Conservation (phyloP, 345 rosid species). For the Citrus cavaleriei region DNA sequence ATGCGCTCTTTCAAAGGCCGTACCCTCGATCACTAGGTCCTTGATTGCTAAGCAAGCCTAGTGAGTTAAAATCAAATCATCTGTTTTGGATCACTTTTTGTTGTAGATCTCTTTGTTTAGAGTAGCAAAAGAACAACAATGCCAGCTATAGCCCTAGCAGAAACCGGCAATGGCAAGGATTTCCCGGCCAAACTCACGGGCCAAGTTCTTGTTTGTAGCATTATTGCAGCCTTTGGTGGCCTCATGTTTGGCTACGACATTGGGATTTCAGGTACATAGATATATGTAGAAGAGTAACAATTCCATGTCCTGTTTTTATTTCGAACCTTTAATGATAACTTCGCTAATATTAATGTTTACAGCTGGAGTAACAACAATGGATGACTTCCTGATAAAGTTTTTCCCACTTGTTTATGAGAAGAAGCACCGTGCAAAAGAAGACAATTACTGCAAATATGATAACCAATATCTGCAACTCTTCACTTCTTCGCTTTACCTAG, state of each 20-base stretch:
- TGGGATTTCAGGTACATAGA: conserved; percentile 43
- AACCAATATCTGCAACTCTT: conserved; percentile 58
- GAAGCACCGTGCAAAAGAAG: conserved; percentile 56
- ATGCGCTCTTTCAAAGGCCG: neutral
- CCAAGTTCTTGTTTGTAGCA: conserved; percentile 40
- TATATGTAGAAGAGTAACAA: neutral
- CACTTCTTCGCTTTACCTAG: conserved; percentile 79
- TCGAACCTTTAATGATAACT: neutral
- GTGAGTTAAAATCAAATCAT: neutral
- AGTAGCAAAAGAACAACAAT: conserved; percentile 9
- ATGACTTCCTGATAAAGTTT: conserved; percentile 56
- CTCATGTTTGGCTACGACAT: conserved; percentile 65
- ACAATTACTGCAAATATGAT: conserved; percentile 76
- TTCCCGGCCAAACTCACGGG: conserved; percentile 35
- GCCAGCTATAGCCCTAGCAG: conserved; percentile 20
- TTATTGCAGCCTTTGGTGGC: conserved; percentile 57
- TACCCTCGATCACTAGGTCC: neutral
- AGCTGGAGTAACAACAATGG: conserved; percentile 89
- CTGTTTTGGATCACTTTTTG: neutral
- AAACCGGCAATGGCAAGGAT: conserved; percentile 21
- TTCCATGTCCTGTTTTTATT: neutral
- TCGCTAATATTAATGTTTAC: neutral
- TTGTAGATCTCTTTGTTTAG: neutral
- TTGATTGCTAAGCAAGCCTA: neutral
- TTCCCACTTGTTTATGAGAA: conserved; percentile 56